Base-by-base conservation (phyloP, 2,329 filamentous ascomycete species). In the Claviceps paspali region DNA sequence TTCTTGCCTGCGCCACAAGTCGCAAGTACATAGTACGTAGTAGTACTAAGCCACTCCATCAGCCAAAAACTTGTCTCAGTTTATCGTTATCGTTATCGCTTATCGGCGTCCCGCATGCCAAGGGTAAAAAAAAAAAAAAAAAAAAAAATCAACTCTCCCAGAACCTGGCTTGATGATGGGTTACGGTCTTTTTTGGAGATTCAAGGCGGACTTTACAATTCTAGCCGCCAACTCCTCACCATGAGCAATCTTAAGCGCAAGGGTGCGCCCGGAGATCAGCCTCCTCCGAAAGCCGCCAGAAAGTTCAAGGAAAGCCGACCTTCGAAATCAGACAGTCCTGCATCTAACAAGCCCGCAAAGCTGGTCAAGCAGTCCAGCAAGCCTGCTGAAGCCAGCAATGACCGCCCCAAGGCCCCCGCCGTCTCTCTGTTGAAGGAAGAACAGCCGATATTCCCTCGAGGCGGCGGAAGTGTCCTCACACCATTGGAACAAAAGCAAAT, bases 401-500 rank as follows among this genome's bases (percentile, higher is more conserved):
- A 40, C 52, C 55, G 48, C 41, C 52, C 36, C 17, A 53, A 56
- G 42, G 50, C 48, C 6, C 52, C 58, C 11, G 46, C 62, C 22
- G 53, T 70, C 38, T 66, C 68, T 27, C 52, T 63, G 9, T 53
- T 73, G 35, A 76, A 70, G 55, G 80, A 91, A 46, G 91, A 96
- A 47, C 91, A 95, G 54, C 78, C 79, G 24, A 69, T 88, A 31
- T 98, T 98, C 51, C 88, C 91, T 47, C 76, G 91, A 68, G 91
- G 91, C 39, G 92, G 91, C 30, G 88, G 77, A 37, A 92, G 84
- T 53, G 70, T 94, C 36, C 64, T 98, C 54, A 95, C 91, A 2
- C 87, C 91, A 15, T 66, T 98, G 36, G 91, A 98, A 57, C 82
- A 92, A 55, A 95, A 94, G 63, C 85, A 96, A 60, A 96, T 98